Evolutionary conservation across 345 rosid genomes (phyloP).

Genomic region (Rhodomyrtus tomentosa): DNA sequence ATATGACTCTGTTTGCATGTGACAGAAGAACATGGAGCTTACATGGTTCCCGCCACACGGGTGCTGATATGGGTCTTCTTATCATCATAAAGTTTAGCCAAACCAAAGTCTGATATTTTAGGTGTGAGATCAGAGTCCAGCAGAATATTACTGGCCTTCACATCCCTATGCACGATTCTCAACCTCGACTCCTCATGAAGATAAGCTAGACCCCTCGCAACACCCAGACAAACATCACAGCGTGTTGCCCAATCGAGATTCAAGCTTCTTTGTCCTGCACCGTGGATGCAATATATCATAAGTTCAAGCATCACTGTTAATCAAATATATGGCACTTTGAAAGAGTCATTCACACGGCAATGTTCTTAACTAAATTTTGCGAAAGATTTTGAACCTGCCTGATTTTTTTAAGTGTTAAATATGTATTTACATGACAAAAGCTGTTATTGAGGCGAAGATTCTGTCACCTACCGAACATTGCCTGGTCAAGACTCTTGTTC

Average conservation of each 20-base stretch:
- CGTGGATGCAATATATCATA: not conserved
- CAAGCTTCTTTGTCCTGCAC: conserved; percentile 25
- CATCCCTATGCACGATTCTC: conserved; percentile 43
- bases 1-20: not conserved
- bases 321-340: not conserved
- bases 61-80: conserved; percentile 49
- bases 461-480: conserved; percentile 35
- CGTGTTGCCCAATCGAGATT: conserved; percentile 30
- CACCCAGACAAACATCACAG: conserved; percentile 35
- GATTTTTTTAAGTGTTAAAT: not conserved
- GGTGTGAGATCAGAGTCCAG: conserved; percentile 40
- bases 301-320: not conserved
- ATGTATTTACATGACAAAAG: not conserved
- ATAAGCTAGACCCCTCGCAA: conserved; percentile 48
- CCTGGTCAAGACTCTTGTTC: conserved; percentile 68
- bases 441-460: not conserved
- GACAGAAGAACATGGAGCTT: not conserved
- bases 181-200: conserved; percentile 53
- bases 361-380: not conserved
- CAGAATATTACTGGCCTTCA: conserved; percentile 37
- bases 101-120: conserved; percentile 51
- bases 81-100: conserved; percentile 49
- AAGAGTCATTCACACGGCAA: not conserved
- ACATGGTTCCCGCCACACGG: conserved; percentile 51
- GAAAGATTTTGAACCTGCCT: not conserved